Base-by-base conservation (phyloP, 2,329 filamentous ascomycete genomes). In the Colletotrichum ledebouriae region DNA sequence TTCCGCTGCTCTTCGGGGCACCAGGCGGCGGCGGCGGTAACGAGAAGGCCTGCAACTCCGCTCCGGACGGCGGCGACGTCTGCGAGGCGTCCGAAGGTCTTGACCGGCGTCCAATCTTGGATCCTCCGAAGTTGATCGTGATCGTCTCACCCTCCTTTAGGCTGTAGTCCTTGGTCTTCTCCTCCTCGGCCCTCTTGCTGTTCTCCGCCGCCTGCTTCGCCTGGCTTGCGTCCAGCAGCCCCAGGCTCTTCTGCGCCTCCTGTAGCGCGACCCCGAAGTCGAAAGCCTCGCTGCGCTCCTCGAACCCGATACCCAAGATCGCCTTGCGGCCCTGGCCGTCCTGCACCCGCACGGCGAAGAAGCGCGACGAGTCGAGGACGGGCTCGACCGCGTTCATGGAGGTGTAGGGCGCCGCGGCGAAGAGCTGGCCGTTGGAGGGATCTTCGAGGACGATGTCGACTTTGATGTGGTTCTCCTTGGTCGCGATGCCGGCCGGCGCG, bases 111-210 rank as follows among this genome's bases (percentile, higher is more conserved):
- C 84, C 84, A 67, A 86, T 83, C 71, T 84, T 84, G 56, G 79
- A 79, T 41, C 83, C 86, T 22, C 89, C 88, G 4, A 96, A 85
- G 76, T 92, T 93, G 71, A 97, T 90, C 25, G 90, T 93, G 73
- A 97, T 97, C 17, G 92, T 97, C 84, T 97, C 91, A 11, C 94
- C 94, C 69, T 94, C 93, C 78, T 97, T 97, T 71, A 97, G 78
- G 74, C 92, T 94, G 76, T 94, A 94, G 75, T 97, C 94, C 72
- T 87, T 88, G 80, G 89, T 90, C 75, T 87, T 86, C 64, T 83
- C 81, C 47, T 79, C 79, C 49, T 80, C 78, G 52, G 79, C 75
- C 6, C 69, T 64, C 63, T 79, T 78, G 68, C 79, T 78, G 67
- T 78, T 79, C 15, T 75, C 73, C 12, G 76, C 77, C 4, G 76